Evolutionary conservation across 2,329 filamentous ascomycete genomes (phyloP).

Genomic region (Aspergillus niger): DNA sequence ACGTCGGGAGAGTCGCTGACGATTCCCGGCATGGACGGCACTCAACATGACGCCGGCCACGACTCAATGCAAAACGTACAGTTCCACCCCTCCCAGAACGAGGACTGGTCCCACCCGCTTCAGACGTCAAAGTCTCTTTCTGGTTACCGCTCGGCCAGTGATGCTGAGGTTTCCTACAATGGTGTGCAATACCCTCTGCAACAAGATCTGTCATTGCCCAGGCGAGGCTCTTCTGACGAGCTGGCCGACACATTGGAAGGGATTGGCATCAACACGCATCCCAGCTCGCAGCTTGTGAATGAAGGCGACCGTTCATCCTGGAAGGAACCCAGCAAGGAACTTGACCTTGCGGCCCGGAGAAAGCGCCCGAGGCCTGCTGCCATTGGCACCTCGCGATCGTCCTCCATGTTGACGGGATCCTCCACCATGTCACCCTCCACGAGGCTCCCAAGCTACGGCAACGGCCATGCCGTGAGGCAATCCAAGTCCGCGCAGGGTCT

Average conservation of each 20-base stretch:
- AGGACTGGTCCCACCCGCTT: slow-evolving; percentile 31
- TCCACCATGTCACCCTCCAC: slow-evolving; percentile 47
- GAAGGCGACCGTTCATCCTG: slow-evolving; percentile 31
- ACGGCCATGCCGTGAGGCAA: slow-evolving; percentile 46
- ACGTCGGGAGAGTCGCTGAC: slow-evolving; percentile 26
- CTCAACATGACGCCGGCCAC: slow-evolving; percentile 12
- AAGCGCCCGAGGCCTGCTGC: slow-evolving; percentile 51
- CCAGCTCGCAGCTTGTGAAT: slow-evolving; percentile 30
- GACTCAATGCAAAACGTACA: slow-evolving; percentile 12
- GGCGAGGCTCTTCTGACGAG: slow-evolving; percentile 39
- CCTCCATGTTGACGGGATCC: slow-evolving; percentile 40
- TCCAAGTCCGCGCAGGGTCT: slow-evolving; percentile 50
- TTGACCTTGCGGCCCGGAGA: slow-evolving; percentile 49
- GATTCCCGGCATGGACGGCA: slow-evolving; percentile 21
- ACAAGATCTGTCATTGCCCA: slow-evolving; percentile 31
- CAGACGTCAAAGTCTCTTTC: slow-evolving; percentile 23
- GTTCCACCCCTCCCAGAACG: slow-evolving; percentile 18
- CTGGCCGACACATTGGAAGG: slow-evolving; percentile 36
- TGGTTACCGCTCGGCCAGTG: slow-evolving; percentile 24
- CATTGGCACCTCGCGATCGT: slow-evolving; percentile 45
- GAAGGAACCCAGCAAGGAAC: slow-evolving; percentile 43
- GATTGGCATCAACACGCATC: slow-evolving; percentile 37
- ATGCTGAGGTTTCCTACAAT: slow-evolving; percentile 32
- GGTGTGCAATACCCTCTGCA: slow-evolving; percentile 38
- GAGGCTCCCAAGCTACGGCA: slow-evolving; percentile 35